Evolutionary conservation across 1,284 basidiomycete species (phyloP), one percentile per base, ranked within the genome.

Genomic region (Rhodotorula sp.): DNA sequence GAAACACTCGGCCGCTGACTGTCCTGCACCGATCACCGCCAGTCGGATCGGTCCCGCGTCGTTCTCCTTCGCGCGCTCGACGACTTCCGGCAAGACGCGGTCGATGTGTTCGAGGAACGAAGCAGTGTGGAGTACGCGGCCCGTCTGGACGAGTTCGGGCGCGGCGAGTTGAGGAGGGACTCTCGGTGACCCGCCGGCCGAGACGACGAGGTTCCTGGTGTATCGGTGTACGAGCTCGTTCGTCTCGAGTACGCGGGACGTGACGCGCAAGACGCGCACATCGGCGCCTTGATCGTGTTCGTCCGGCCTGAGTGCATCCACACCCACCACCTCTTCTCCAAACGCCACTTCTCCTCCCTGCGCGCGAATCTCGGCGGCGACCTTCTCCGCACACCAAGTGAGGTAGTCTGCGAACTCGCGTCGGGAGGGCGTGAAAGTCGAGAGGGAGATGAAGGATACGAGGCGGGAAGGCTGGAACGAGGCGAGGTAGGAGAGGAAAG

Each of bases 401-500:
- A 87, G 81, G 77, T 87, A 87, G 75, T 86, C 85, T 10, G 72
- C 81, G 70, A 83, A 87, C 72, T 87, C 86, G 48, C 76, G 75
- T 20, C 81, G 78, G 4, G 80, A 78, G 2, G 81, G 81, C 6
- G 78, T 80, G 69, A 80, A 81, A 16, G 78, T 79, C 0, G 78
- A 79, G 53, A 80, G 77, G 62, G 81, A 82, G 69, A 81, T 80
- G 76, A 81, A 87, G 48, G 82, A 79, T 30, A 84, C 72, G 52
- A 87, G 81, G 60, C 86, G 83, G 58, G 81, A 80, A 67, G 85
- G 81, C 11, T 69, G 65, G 59, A 73, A 71, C 59, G 82, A 82
- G 68, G 86, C 84, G 54, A 87, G 80, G 77, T 87, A 87, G 47
- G 83, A 80, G 56, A 87, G 76, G 80, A 87, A 87, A 22, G 86